These are phyloP conservation scores for Botrytis hyacinthi DNA, from an alignment of 2,329 filamentous ascomycete genomes.

Conservation along the genomic window DNA sequence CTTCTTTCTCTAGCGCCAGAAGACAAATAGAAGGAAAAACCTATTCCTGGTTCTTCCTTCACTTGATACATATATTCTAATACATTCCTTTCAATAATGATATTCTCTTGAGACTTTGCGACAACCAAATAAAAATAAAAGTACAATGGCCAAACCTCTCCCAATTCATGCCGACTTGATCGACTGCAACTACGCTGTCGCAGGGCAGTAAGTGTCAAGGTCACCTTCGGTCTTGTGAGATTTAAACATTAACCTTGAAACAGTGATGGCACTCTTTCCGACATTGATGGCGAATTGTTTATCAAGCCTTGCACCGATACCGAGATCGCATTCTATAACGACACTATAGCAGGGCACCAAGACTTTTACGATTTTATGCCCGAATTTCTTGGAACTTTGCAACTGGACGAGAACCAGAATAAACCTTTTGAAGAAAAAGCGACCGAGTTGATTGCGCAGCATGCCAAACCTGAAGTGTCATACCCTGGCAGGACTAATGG, in stretches of 20 bases:
- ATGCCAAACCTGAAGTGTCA: constrained; percentile 33
- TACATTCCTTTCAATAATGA: constrained; percentile 35
- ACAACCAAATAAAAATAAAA: not conserved
- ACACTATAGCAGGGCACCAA: constrained; percentile 58
- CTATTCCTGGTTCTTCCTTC: constrained; percentile 12
- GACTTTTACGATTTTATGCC: constrained; percentile 81
- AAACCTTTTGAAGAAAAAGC: constrained; percentile 51
- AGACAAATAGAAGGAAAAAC: constrained; percentile 17
- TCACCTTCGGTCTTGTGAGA: not conserved
- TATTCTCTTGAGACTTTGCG: constrained; percentile 33
- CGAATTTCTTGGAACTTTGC: constrained; percentile 75
- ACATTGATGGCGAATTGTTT: constrained; percentile 78
- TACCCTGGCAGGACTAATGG: constrained; percentile 27
- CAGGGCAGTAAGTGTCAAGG: constrained; percentile 69
- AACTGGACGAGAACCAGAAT: constrained; percentile 57
- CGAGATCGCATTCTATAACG: constrained; percentile 90
- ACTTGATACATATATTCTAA: constrained; percentile 23
- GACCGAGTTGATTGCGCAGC: constrained; percentile 39
- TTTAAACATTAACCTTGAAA: constrained; percentile 22
- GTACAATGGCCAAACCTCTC: constrained; percentile 44
- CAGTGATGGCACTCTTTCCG: constrained; percentile 88
- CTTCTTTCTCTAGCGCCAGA: constrained; percentile 11
- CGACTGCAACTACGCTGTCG: constrained; percentile 73
- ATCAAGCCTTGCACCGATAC: constrained; percentile 88
- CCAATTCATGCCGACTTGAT: constrained; percentile 53